Evolutionary conservation across 2,329 filamentous ascomycete species (phyloP).

Genomic region (Colletotrichum lupini): DNA sequence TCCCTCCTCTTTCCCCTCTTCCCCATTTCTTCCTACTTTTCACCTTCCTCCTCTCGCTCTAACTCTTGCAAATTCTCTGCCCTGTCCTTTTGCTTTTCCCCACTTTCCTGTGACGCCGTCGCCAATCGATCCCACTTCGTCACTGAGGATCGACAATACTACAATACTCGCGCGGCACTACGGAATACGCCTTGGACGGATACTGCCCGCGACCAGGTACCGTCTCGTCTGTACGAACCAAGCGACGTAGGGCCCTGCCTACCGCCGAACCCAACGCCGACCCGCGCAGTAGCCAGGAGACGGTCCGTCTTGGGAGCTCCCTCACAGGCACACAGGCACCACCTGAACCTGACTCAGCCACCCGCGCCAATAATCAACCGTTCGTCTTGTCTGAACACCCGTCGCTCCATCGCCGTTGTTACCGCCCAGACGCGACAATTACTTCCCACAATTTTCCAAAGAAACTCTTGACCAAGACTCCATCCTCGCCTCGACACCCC

Average conservation of each 20-base stretch:
- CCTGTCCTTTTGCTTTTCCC: background rate
- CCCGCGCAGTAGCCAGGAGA: constrained; percentile 30
- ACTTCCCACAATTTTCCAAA: constrained; percentile 2
- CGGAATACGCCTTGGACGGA: background rate
- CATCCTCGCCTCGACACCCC: background rate
- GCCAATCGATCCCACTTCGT: constrained; percentile 18
- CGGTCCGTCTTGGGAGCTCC: constrained; percentile 16
- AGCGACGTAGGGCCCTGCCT: constrained; percentile 16
- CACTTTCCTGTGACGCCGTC: constrained; percentile 9
- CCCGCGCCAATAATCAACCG: constrained; percentile 26
- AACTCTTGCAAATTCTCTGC: background rate
- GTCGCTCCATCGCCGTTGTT: background rate
- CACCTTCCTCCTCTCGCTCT: constrained; percentile 16
- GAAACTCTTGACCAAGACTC: background rate
- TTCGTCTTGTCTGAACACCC: constrained; percentile 29
- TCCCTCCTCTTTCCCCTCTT: constrained; percentile 38
- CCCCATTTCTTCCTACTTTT: constrained; percentile 11
- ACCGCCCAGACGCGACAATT: constrained; percentile 8
- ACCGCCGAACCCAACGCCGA: constrained; percentile 25
- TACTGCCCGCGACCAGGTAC: background rate
- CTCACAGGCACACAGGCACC: constrained; percentile 12
- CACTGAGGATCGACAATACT: background rate
- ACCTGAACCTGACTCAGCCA: constrained; percentile 35
- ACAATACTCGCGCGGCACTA: background rate
- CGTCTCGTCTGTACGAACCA: background rate